phyloP scores from a whole-genome alignment of 495 filamentous ascomycete genomes.

The Penicillium turbatum region DNA sequence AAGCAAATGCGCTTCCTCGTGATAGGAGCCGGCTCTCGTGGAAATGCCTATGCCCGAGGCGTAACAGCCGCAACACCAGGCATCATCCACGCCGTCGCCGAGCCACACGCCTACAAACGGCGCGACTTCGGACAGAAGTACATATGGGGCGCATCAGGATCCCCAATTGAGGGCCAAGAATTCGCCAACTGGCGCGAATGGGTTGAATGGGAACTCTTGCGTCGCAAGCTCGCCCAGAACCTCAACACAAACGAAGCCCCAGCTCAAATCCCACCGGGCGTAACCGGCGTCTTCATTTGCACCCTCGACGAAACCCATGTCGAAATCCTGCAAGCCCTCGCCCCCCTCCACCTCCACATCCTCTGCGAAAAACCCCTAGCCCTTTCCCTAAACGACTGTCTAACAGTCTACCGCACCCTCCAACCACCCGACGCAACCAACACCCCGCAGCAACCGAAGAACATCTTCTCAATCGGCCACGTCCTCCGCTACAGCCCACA shows the following conservation, averaged over 20 bases:
- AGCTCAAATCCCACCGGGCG: conserved; percentile 9
- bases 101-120: conserved; percentile 77
- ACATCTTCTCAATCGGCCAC: conserved; percentile 73
- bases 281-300: conserved; percentile 85
- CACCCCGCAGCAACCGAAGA: conserved; percentile 2
- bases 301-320: conserved; percentile 84
- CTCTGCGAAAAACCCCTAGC: conserved; percentile 95
- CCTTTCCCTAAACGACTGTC: conserved; percentile 69
- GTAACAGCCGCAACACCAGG: conserved; percentile 57
- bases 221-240: conserved; percentile 35
- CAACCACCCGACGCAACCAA: conserved; percentile 14
- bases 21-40: conserved; percentile 84
- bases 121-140: conserved; percentile 59
- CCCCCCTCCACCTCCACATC: conserved; percentile 68
- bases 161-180: conserved; percentile 50
- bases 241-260: not conserved
- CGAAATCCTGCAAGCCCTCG: conserved; percentile 68
- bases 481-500: conserved; percentile 84
- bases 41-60: conserved; percentile 68
- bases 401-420: conserved; percentile 63
- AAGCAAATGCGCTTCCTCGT: conserved; percentile 57
- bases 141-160: conserved; percentile 55
- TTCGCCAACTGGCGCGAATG: conserved; percentile 76
- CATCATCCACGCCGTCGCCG: conserved; percentile 69
- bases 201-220: conserved; percentile 55